phyloP scores from a whole-genome alignment of 164 flowering plant species.

The Taxillus chinensis region DNA sequence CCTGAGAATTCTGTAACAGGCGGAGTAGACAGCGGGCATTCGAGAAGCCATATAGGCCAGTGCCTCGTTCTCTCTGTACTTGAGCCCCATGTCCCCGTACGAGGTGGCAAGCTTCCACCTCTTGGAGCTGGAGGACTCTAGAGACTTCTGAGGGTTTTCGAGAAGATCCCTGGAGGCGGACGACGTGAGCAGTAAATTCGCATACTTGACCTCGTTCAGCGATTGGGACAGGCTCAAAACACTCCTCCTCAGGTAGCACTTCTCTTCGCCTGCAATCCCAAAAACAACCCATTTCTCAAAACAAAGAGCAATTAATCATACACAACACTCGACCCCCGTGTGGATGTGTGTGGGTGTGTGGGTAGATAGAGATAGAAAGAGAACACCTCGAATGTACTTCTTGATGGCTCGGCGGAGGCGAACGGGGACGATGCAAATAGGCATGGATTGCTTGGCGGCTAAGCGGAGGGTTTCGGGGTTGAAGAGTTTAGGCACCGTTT shows the following conservation, averaged over 20 bases:
- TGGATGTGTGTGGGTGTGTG: too few relatives aligned
- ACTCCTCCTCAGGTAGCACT: conserved; percentile 60
- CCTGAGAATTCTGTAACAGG: conserved; percentile 65
- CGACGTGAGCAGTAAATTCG: conserved; percentile 32
- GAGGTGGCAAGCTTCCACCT: conserved; percentile 79
- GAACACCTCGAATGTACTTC: conserved; percentile 52
- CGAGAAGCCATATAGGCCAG: conserved; percentile 89
- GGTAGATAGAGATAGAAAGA: not conserved
- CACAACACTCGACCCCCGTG: too few relatives aligned
- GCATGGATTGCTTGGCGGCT: conserved; percentile 68
- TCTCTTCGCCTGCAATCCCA: conserved; percentile 52
- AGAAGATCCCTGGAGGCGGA: conserved; percentile 59
- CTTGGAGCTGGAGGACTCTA: conserved; percentile 29
- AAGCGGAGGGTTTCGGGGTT: conserved; percentile 61
- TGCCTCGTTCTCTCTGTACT: conserved; percentile 65
- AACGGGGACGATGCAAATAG: conserved; percentile 52
- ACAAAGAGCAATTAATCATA: too few relatives aligned
- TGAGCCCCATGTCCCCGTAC: conserved; percentile 79
- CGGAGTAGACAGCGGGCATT: conserved; percentile 96
- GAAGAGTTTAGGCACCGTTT: conserved; percentile 45
- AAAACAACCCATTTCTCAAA: not conserved
- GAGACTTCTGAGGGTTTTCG: conserved; percentile 59
- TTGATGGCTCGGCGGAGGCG: conserved; percentile 87
- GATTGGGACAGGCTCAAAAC: conserved; percentile 69
- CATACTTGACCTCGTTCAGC: conserved; percentile 53